A percentile compares a stretch with the other conserved stretches of the same genome.
phyloP scores from a whole-genome alignment of 768 basidiomycete species.

The Rhizopogon vinicolor region DNA sequence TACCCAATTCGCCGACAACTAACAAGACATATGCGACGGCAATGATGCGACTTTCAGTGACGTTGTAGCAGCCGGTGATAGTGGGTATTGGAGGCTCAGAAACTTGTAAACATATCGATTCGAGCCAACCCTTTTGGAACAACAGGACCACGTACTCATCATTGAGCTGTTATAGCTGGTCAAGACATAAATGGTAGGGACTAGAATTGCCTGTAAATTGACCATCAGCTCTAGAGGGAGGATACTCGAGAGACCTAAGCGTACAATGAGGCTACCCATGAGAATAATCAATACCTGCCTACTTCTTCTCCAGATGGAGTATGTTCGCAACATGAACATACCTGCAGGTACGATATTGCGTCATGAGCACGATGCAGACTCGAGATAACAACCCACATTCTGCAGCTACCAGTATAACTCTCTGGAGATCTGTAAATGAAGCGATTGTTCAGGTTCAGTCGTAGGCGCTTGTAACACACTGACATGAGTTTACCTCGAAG shows the following conservation, averaged over 20 bases:
- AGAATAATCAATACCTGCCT: not conserved
- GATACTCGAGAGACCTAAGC: not conserved
- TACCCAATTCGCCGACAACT: not conserved
- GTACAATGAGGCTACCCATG: not conserved
- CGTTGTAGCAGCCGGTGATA: not conserved
- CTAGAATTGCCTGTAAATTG: not conserved
- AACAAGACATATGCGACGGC: not conserved
- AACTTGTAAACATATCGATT: not conserved
- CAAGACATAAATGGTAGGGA: not conserved
- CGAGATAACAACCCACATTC: not conserved
- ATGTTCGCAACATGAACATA: slow-evolving; percentile 1
- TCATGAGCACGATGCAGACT: not conserved
- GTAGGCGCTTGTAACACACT: not conserved
- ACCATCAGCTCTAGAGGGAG: not conserved
- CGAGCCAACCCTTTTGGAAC: not conserved
- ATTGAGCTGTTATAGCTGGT: not conserved
- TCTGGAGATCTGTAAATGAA: not conserved
- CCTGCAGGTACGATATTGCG: not conserved
- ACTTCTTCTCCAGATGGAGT: not conserved
- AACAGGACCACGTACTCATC: not conserved
- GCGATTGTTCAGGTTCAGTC: not conserved
- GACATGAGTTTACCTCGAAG: not conserved
- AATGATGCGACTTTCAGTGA: not conserved
- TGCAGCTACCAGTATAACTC: not conserved
- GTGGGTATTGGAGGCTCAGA: not conserved